Percentiles rank a stretch among this genome's conserved stretches.
Evolutionary conservation across 768 basidiomycete species (phyloP).

Genomic region (Rhodotorula kratochvilovae): DNA sequence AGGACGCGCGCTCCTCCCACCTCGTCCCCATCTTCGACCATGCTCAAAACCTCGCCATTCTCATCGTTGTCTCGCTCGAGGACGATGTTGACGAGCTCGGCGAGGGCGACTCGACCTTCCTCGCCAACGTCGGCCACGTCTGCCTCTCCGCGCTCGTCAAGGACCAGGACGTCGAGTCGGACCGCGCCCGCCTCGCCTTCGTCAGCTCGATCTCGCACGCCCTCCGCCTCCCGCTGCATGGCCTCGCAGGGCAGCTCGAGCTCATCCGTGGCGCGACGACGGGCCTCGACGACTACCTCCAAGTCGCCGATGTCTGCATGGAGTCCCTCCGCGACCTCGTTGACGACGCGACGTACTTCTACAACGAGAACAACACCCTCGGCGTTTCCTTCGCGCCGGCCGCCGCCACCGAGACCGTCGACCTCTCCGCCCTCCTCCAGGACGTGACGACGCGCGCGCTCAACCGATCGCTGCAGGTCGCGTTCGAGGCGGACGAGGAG

Average conservation of each 20-base stretch:
- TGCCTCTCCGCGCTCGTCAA: constrained; percentile 2
- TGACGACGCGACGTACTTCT: not conserved
- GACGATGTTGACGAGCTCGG: not conserved
- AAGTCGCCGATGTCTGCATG: not conserved
- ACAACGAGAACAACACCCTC: not conserved
- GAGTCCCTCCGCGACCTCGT: not conserved
- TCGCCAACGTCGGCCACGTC: constrained; percentile 2
- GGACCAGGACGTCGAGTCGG: constrained; percentile 35
- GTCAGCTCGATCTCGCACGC: constrained; percentile 44
- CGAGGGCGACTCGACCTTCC: not conserved
- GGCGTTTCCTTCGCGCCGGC: not conserved
- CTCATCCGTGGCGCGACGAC: constrained; percentile 31
- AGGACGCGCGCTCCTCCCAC: not conserved
- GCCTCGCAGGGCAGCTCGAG: constrained; percentile 40
- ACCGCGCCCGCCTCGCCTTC: constrained; percentile 43
- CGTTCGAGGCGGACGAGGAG: not conserved
- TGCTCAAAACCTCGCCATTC: not conserved
- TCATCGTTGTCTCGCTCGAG: constrained; percentile 6
- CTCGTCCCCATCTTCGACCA: constrained; percentile 19
- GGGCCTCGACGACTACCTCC: not conserved
- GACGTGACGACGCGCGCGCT: not conserved
- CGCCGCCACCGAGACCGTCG: not conserved
- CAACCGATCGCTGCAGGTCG: not conserved
- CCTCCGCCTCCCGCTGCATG: constrained; percentile 44
- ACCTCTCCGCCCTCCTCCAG: not conserved